Evolutionary conservation across 2,329 filamentous ascomycete species (phyloP), one percentile per base, ranked within the genome.

Genomic region (Penicillium rolfsii): DNA sequence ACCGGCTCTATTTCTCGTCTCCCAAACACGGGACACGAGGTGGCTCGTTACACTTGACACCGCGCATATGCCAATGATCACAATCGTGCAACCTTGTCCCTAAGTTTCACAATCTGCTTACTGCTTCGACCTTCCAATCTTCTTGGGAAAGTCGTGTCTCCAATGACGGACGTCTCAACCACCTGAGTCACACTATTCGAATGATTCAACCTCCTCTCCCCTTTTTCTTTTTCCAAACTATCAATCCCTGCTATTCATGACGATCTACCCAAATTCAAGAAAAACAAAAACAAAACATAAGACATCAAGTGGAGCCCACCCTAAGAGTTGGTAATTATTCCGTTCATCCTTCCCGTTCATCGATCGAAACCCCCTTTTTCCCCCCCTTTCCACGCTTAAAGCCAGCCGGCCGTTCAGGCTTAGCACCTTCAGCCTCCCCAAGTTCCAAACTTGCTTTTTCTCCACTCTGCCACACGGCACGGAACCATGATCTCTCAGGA

Each of bases 321-420:
- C 41, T 50, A 28, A 22, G 50, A 52, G 48, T 61, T 61, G 64
- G 62, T 65, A 67, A 67, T 69, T 67, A 65, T 22, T 22, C 19
- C 19, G 19, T 22, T 22, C 19, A 22, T 22, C 19, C 19, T 22
- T 22, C 19, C 19, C 19, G 19, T 22, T 52, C 33, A 22, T 5
- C 3, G 35, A 36, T 22, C 19, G 24, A 11, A 14, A 5, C 24
- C 43, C 33, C 22, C 24, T 24, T 30, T 26, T 24, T 50, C 22
- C 65, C 60, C 54, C 66, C 64, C 64, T 62, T 45, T 60, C 54
- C 50, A 38, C 62, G 57, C 64, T 69, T 65, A 45, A 43, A 48
- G 45, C 45, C 55, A 22, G 55, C 61, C 55, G 59, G 54, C 55
- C 60, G 53, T 64, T 68, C 66, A 67, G n/a, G 53, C 64, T 68